A percentile compares a stretch with the other conserved stretches of the same genome.
phyloP scores from a whole-genome alignment of 106 monocot species.

The Dendrobium nobile region DNA sequence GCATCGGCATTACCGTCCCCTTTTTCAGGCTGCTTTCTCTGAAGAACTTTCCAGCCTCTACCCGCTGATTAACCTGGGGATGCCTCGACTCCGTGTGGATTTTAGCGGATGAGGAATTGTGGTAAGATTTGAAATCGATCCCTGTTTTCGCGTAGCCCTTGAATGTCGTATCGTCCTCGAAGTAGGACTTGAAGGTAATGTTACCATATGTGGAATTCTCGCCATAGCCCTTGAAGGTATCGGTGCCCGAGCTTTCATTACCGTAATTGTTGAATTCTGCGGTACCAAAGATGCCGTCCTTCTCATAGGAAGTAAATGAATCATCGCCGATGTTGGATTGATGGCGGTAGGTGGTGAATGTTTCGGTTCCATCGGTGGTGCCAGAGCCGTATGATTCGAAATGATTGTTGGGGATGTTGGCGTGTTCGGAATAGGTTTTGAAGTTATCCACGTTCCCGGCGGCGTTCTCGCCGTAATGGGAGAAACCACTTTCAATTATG shows the following conservation, averaged over 20 bases:
- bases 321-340: slow-evolving; percentile 85
- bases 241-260: slow-evolving; percentile 47
- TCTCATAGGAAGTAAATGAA: slow-evolving; percentile 67
- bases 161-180: slow-evolving; percentile 51
- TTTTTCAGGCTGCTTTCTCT: slow-evolving; percentile 14
- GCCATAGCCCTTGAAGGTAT: slow-evolving; percentile 44
- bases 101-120: slow-evolving; percentile 17
- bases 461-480: slow-evolving; percentile 47
- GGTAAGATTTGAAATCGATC: slow-evolving; percentile 37
- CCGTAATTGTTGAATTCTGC: slow-evolving; percentile 67
- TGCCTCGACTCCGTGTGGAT: not conserved
- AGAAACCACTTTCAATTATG: slow-evolving; percentile 52
- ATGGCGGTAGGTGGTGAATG: slow-evolving; percentile 65
- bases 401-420: slow-evolving; percentile 63
- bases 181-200: slow-evolving; percentile 1
- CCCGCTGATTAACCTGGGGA: not conserved
- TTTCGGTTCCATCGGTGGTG: slow-evolving; percentile 22
- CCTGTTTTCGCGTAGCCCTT: slow-evolving; percentile 46
- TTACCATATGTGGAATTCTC: slow-evolving; percentile 7
- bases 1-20: slow-evolving; percentile 6
- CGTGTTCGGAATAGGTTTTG: slow-evolving; percentile 46
- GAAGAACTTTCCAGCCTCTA: slow-evolving; percentile 25
- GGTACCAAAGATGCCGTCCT: slow-evolving; percentile 26
- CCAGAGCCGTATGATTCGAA: slow-evolving; percentile 73
- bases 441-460: slow-evolving; percentile 30